phyloP scores from a whole-genome alignment of 78 protist genomes.

The Dictyostelium citrinum region DNA sequence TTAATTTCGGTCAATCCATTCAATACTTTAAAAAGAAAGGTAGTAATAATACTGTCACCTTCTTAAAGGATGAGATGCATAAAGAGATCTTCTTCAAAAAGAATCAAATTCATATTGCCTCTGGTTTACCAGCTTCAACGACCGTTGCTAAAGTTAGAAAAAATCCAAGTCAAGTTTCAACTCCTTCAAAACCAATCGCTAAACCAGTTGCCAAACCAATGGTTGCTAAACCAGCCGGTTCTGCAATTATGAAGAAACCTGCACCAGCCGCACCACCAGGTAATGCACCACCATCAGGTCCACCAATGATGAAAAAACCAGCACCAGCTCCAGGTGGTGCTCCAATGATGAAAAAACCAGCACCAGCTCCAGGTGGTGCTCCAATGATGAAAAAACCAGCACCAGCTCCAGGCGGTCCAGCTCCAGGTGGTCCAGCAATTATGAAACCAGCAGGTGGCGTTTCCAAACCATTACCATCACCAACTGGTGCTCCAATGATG shows the following conservation, averaged over 20 bases:
- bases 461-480: slow-evolving; percentile 24
- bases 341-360: not conserved
- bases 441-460: not conserved
- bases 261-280: not conserved
- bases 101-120: slow-evolving; percentile 30
- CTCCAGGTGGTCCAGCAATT: slow-evolving; percentile 1
- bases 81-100: slow-evolving; percentile 65
- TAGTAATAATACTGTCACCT: slow-evolving; percentile 41
- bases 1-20: not conserved
- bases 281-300: not conserved
- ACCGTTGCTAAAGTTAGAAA: slow-evolving; percentile 36
- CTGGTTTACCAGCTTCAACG: slow-evolving; percentile 49
- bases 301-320: not conserved
- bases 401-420: not conserved
- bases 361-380: slow-evolving; percentile 27
- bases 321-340: not conserved
- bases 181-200: not conserved
- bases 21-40: slow-evolving; percentile 69
- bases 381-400: not conserved
- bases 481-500: not conserved
- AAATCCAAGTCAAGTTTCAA: slow-evolving; percentile 21
- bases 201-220: slow-evolving; percentile 8
- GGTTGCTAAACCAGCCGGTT: not conserved
- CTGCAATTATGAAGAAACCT: not conserved
- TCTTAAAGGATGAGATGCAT: slow-evolving; percentile 72